phyloP scores from a whole-genome alignment of 2,329 filamentous ascomycete genomes.

The Simplicillium sp. region DNA sequence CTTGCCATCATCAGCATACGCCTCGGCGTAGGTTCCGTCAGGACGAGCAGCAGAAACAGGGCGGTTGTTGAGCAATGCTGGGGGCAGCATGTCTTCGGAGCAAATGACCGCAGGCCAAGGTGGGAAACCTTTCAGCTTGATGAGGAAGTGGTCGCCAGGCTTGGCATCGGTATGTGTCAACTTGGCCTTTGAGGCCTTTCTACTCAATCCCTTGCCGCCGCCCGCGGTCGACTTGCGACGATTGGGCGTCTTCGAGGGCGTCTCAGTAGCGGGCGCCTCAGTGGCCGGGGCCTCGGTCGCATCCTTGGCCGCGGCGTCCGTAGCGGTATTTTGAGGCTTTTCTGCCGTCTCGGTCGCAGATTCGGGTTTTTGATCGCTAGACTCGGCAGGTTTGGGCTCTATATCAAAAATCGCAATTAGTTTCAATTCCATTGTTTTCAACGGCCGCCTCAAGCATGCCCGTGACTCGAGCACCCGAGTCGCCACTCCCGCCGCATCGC shows the following conservation, averaged over 20 bases:
- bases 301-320: slow-evolving; percentile 47
- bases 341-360: slow-evolving; percentile 10
- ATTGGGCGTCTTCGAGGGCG: slow-evolving; percentile 33
- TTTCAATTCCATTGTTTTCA: background rate
- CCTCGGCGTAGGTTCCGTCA: slow-evolving; percentile 81
- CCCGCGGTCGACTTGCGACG: slow-evolving; percentile 67
- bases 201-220: slow-evolving; percentile 73
- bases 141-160: slow-evolving; percentile 85
- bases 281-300: slow-evolving; percentile 17
- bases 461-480: background rate
- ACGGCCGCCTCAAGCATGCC: too few species aligned
- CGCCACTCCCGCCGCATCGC: background rate
- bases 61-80: slow-evolving; percentile 63
- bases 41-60: slow-evolving; percentile 74
- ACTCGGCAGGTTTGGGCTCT: slow-evolving; percentile 18
- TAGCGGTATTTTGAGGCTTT: slow-evolving; percentile 3
- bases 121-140: slow-evolving; percentile 88
- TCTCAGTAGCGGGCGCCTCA: slow-evolving; percentile 21
- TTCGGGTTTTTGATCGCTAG: slow-evolving; percentile 19
- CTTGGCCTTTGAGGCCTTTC: slow-evolving; percentile 71
- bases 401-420: slow-evolving; percentile 15
- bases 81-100: slow-evolving; percentile 88
- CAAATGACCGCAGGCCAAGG: slow-evolving; percentile 92
- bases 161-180: slow-evolving; percentile 68
- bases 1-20: slow-evolving; percentile 82